Evolutionary conservation across 2,329 filamentous ascomycete genomes (phyloP), one percentile per base, ranked within the genome.

Genomic region (Fusarium pseudograminearum): DNA sequence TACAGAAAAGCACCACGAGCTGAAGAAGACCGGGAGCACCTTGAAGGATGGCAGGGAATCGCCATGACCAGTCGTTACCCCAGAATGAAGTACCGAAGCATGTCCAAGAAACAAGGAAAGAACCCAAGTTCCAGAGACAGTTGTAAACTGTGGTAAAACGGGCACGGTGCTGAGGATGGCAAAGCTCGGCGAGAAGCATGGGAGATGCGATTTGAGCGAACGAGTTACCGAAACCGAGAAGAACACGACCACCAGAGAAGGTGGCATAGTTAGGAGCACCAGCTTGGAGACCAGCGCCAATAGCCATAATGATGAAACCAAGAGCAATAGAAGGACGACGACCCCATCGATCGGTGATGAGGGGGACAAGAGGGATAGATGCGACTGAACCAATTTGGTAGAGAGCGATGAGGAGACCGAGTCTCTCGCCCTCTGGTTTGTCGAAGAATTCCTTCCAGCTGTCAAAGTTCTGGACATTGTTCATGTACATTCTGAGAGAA

Each of bases 71-170:
- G 70, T 90, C 81, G 62, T 78, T 86, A 4, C 79, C 74, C 63
- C 91, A 85, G 42, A 83, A 80, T 22, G 85, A 80, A 1, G 89
- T 91, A 36, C 87, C 89, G 80, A 89, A 90, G 30, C 88, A 87
- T 45, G 90, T 83, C 81, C 86, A 88, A 5, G 87, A 87, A 26
- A 89, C 87, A 45, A 89, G 74, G n/a, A 84, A 76, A n/a, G 83
- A 82, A 26, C 87, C 88, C 56, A 89, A 76, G 75, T 90, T 90
- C 89, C 89, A 92, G 52, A 91, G 78, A 71, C 87, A 90, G 78
- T 91, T 91, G 78, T 91, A 91, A 54, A 91, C 83, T 20, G 89
- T 84, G 1, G 89, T 91, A 45, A 91, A 83, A n/a, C 85, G 85
- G 33, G 85, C 89, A 74, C 89, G 87, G 74, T 92, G 89, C 74